Conservation (phyloP, 1,284 basidiomycete genomes). For the Bjerkandera adusta region DNA sequence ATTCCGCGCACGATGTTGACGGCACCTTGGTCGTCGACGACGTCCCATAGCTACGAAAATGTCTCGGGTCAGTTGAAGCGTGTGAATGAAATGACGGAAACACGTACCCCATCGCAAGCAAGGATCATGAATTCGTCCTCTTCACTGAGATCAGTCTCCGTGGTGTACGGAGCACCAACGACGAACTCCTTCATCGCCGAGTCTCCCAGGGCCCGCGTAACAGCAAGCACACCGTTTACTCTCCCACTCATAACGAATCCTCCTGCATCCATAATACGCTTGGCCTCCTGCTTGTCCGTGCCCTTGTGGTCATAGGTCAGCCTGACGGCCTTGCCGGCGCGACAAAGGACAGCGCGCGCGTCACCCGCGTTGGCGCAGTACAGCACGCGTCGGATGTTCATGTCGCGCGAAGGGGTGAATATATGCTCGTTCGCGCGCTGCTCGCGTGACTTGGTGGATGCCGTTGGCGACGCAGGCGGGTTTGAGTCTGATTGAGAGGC, state of each 20-base stretch:
- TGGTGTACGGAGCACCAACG: constrained; percentile 97
- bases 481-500: constrained; percentile 20
- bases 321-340: constrained; percentile 87
- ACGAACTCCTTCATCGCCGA: constrained; percentile 99
- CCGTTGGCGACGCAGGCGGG: constrained; percentile 7
- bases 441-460: constrained; percentile 2
- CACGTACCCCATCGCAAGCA: constrained; percentile 94
- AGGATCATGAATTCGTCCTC: constrained; percentile 95
- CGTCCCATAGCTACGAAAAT: constrained; percentile 87
- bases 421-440: constrained; percentile 19
- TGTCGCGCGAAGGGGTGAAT: constrained; percentile 45
- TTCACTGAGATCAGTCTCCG: constrained; percentile 88
- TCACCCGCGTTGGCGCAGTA: constrained; percentile 98
- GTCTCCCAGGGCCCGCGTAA: constrained; percentile 95
- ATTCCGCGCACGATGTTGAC: constrained; percentile 81
- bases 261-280: constrained; percentile 95
- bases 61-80: background rate
- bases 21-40: constrained; percentile 89
- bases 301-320: constrained; percentile 99
- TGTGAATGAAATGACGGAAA: constrained; percentile 5
- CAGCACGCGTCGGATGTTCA: constrained; percentile 67
- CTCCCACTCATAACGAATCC: constrained; percentile 99
- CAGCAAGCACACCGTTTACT: constrained; percentile 95
- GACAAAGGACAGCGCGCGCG: constrained; percentile 86
- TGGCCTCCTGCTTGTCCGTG: constrained; percentile 94